Conservation (phyloP, 2,329 filamentous ascomycete species). For the Gaeumannomyces sp. region DNA sequence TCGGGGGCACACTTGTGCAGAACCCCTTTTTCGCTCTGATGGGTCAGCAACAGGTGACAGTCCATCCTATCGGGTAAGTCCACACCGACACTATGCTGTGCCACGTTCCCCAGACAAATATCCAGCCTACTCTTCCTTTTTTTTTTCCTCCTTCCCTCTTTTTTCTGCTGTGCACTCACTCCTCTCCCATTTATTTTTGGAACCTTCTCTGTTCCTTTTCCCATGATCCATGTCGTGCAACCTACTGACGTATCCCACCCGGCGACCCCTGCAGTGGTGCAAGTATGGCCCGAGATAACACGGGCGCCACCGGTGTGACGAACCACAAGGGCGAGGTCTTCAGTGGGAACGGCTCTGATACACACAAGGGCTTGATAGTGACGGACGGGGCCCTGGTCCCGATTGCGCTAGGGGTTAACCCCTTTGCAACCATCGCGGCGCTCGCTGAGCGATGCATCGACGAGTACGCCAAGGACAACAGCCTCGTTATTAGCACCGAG, state of each 20-base stretch:
- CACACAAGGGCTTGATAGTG: constrained; percentile 52
- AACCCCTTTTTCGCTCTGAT: constrained; percentile 53
- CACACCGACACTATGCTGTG: constrained; percentile 2
- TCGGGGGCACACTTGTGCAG: constrained; percentile 54
- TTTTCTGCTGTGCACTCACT: neutral
- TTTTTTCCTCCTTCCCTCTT: neutral
- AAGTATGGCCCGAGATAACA: constrained; percentile 54
- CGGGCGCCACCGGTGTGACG: constrained; percentile 49
- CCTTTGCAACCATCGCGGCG: constrained; percentile 63
- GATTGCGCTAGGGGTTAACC: constrained; percentile 58
- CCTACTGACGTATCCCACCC: constrained; percentile 11
- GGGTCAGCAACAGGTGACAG: constrained; percentile 53
- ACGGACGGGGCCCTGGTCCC: constrained; percentile 58
- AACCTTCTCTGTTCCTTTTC: neutral
- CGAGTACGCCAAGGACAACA: constrained; percentile 34
- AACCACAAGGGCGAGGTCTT: constrained; percentile 59
- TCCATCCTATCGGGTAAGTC: constrained; percentile 57
- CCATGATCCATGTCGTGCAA: neutral
- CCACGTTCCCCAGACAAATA: neutral
- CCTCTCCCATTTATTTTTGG: neutral
- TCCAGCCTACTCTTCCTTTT: neutral
- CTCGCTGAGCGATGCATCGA: constrained; percentile 59
- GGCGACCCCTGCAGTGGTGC: constrained; percentile 43
- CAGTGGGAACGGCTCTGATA: constrained; percentile 41
- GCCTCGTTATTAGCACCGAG: constrained; percentile 38